Percentiles rank a stretch among this genome's conserved stretches.
Evolutionary conservation across 306 rosid genomes (phyloP).

Genomic region (Vigna reflexopilosa): DNA sequence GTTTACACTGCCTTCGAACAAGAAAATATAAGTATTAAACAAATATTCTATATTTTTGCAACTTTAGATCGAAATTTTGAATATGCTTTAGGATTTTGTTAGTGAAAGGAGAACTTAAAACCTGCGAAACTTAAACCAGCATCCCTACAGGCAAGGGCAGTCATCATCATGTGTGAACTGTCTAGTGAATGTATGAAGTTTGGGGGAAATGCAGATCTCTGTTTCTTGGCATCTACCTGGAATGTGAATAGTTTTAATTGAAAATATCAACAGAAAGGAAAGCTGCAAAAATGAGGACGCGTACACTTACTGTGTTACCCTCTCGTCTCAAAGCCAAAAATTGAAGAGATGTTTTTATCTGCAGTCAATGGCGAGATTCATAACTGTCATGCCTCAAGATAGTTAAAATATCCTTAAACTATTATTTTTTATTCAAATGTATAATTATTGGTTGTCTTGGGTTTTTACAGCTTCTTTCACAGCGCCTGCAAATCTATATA

Average conservation of each 20-base stretch:
- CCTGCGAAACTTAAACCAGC: conserved; percentile 89
- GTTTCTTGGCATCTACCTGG: conserved; percentile 79
- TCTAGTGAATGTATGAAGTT: conserved; percentile 87
- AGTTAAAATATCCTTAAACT: not conserved
- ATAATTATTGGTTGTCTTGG: conserved; percentile 9
- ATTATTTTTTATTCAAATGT: not conserved
- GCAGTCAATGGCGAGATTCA: conserved; percentile 48
- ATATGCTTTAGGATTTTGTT: conserved; percentile 14
- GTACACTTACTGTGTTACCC: conserved; percentile 61
- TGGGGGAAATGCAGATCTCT: conserved; percentile 90
- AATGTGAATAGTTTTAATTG: conserved; percentile 34
- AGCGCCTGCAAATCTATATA: not conserved
- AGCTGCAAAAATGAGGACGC: conserved; percentile 8
- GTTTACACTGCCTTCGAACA: not conserved
- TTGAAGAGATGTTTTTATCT: conserved; percentile 86
- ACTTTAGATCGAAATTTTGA: conserved; percentile 1
- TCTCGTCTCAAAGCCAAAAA: conserved; percentile 78
- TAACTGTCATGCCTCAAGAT: conserved; percentile 31
- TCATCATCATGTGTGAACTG: conserved; percentile 92
- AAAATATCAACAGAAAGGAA: conserved; percentile 35
- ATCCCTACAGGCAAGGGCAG: conserved; percentile 87
- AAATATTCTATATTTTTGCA: not conserved
- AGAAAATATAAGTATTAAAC: not conserved
- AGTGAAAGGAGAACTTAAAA: conserved; percentile 41
- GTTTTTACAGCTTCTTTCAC: conserved; percentile 21